These are phyloP conservation scores for Chaetomium strumarium DNA, from an alignment of 2,329 filamentous ascomycete species.

Conservation along the genomic window DNA sequence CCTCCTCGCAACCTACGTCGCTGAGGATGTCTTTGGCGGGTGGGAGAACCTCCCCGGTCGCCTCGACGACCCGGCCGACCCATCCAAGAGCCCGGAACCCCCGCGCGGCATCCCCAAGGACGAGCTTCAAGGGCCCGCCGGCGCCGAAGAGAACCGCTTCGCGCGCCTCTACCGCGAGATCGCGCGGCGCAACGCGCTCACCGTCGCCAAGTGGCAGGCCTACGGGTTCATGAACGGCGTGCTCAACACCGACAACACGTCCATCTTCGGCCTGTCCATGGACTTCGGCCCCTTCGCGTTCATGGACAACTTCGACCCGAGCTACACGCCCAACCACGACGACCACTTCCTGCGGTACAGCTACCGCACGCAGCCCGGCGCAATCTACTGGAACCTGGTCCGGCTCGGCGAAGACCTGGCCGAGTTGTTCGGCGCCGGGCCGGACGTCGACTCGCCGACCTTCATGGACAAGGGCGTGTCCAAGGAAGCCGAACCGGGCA, in stretches of 20 bases:
- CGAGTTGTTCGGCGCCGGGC: slow-evolving; percentile 76
- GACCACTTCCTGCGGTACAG: slow-evolving; percentile 81
- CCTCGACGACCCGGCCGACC: slow-evolving; percentile 46
- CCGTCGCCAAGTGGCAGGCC: slow-evolving; percentile 90
- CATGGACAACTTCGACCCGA: slow-evolving; percentile 91
- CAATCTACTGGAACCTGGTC: slow-evolving; percentile 98
- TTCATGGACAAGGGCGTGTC: slow-evolving; percentile 69
- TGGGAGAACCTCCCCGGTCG: slow-evolving; percentile 76
- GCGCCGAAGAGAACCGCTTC: slow-evolving; percentile 77
- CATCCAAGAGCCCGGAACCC: slow-evolving; percentile 39
- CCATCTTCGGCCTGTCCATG: slow-evolving; percentile 78
- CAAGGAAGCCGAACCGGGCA: slow-evolving; percentile 57
- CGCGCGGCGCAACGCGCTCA: slow-evolving; percentile 74
- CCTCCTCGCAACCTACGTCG: slow-evolving; percentile 72
- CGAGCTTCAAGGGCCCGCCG: slow-evolving; percentile 60
- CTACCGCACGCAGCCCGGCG: slow-evolving; percentile 88
- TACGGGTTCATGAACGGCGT: slow-evolving; percentile 99
- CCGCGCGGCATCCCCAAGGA: slow-evolving; percentile 49
- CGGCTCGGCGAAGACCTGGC: slow-evolving; percentile 83
- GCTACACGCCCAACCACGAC: slow-evolving; percentile 95
- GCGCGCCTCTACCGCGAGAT: slow-evolving; percentile 83
- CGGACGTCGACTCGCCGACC: slow-evolving; percentile 60
- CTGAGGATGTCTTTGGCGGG: slow-evolving; percentile 79
- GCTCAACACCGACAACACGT: slow-evolving; percentile 96
- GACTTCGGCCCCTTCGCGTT: slow-evolving; percentile 98